Conservation (phyloP, 2,329 filamentous ascomycete species). For the Waltergamsia citrina region DNA sequence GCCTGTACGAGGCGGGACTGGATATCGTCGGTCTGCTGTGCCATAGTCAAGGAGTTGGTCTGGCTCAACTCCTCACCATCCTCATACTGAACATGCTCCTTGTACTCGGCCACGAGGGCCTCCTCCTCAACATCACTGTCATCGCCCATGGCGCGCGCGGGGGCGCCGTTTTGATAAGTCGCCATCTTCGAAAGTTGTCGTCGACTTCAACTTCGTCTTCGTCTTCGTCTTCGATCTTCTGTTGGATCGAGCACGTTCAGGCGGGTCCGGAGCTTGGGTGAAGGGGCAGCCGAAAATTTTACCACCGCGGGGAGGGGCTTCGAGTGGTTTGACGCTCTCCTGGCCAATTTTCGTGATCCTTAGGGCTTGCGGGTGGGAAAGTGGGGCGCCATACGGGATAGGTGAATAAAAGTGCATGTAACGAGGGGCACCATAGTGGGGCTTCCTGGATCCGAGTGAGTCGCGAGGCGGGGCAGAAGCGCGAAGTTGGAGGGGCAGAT, state of each 20-base stretch:
- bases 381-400: slow-evolving; percentile 2
- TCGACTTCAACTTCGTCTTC: slow-evolving; percentile 14
- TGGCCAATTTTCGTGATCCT: slow-evolving; percentile 7
- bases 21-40: slow-evolving; percentile 78
- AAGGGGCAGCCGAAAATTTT: slow-evolving; percentile 26
- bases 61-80: slow-evolving; percentile 75
- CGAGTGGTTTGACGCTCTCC: slow-evolving; percentile 6
- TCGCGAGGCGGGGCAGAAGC: slow-evolving; percentile 2
- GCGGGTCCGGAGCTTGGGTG: neutral
- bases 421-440: neutral
- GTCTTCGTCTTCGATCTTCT: slow-evolving; percentile 14
- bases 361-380: slow-evolving; percentile 6
- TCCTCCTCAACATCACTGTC: slow-evolving; percentile 96
- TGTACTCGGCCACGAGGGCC: slow-evolving; percentile 89
- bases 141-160: slow-evolving; percentile 55
- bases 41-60: slow-evolving; percentile 58
- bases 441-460: neutral
- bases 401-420: slow-evolving; percentile 1
- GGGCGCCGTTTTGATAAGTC: slow-evolving; percentile 52
- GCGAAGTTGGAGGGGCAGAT: slow-evolving; percentile 2
- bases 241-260: neutral
- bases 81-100: slow-evolving; percentile 91
- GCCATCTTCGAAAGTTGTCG: too few species aligned
- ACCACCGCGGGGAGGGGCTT: slow-evolving; percentile 15
- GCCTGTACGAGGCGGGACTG: slow-evolving; percentile 86